Evolutionary conservation across 306 rosid genomes (phyloP), one percentile per base, ranked within the genome.

Genomic region (Sechiopsis laciniata): DNA sequence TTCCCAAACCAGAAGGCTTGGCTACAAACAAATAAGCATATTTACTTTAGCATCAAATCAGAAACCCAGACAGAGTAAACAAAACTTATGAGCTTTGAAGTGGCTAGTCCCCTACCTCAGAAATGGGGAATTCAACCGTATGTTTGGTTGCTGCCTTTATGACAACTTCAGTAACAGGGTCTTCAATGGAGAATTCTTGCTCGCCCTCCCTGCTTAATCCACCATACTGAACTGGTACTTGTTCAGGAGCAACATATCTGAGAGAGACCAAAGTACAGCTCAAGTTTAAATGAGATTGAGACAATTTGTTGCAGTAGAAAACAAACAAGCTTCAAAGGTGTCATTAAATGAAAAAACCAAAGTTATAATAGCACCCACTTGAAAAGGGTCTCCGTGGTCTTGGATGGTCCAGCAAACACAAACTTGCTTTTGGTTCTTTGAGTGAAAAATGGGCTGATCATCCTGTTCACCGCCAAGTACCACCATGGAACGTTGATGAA

Each of bases 201-300:
- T 89, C 91, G 24, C 83, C 96, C 16, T 89, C 96, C 71, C 84
- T 78, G 89, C 90, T 94, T 40, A 94, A 72, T 26, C 98, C 98
- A 60, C 98, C 98, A 24, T 94, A 90, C 72, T 89, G 92, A 57
- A 89, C 80, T 0, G 98, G 98, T 4, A 94, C 98, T 17, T 76
- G 92, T 74, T 94, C 97, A 0, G 95, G 90, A 62, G 92, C 88
- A 4, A 88, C 80, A 58, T 94, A 94, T 71, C 98, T 94, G 85
- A 63, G 62, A 13, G 42, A 74, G 40, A 55, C 29, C 50, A 72
- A 29, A n/a, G 46, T 52, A 32, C 26, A n/a, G n/a, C 12, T 10
- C 13, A 15, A 72, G 6, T 3, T 3, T 45, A 20, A 2, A 68
- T 48, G 20, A 50, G 50, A 51, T 26, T 71, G 24, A 71, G 26